Evolutionary conservation across 139 green algal genomes (phyloP), one percentile per base, ranked within the genome.

Genomic region (Coelastrella sp.): DNA sequence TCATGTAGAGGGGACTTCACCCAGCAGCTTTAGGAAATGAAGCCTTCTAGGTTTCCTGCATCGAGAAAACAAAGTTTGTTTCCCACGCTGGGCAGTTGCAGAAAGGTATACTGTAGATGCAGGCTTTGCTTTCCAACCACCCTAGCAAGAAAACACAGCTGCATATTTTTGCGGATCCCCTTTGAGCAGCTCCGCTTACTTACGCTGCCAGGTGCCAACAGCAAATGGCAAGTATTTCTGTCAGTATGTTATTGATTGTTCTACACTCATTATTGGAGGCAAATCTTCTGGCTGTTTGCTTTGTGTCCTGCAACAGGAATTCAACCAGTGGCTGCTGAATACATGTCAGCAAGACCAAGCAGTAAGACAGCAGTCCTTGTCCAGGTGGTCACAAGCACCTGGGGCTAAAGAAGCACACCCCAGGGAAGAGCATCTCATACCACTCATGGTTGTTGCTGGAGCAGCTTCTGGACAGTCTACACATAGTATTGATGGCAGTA

Each of bases 371-470:
- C 3, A 48, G 5, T 13, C 75, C 71, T 81, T 95, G 30, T 50
- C 45, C 2, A 59, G 21, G 0, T 95, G 92, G 92, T 66, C 84
- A 27, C 50, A 40, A 72, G 87, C 81, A 59, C 84, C 89, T 8
- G 60, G 86, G 1, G 90, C 62, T 0, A n/a, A 76, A n/a, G 53
- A 84, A 23, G 84, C 38, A 27, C 92, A 96, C 73, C 92, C 92
- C 0, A 84, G 90, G 3, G 92, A 96, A 69, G 92, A 96, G 83
- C 92, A 96, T 71, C 76, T 96, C 37, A 73, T 96, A 35, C 92
- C 92, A 1, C 45, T 96, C 38, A 81, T 92, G 62, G 90, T 95
- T 53, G 86, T 69, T 30, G 80, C 87, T 23, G 92, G 90, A 1
- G 17, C 40, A 85, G 41, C 27, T n/a, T 3, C 38, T 19, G 8